Evolutionary conservation across 495 filamentous ascomycete genomes (phyloP).

Genomic region (Talaromyces thailandensis): DNA sequence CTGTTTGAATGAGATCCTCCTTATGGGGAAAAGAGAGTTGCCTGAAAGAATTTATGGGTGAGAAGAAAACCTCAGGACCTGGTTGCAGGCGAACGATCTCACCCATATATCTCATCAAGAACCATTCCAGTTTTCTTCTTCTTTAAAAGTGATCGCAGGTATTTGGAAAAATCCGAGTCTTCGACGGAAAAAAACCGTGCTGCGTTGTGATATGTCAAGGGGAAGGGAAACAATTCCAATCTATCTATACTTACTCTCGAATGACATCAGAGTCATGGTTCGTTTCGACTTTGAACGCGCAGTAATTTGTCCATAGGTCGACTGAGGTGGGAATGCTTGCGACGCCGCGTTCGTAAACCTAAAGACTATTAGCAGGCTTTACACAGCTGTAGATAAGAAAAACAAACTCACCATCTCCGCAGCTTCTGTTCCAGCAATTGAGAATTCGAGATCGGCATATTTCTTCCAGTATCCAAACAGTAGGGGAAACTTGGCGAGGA

Average conservation of each 20-base stretch:
- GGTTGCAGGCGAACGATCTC: slow-evolving; percentile 41
- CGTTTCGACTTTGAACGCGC: slow-evolving; percentile 93
- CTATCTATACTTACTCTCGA: slow-evolving; percentile 88
- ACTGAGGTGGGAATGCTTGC: slow-evolving; percentile 90
- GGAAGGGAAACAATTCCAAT: slow-evolving; percentile 58
- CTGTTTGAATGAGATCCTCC: slow-evolving; percentile 7
- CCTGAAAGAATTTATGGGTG: slow-evolving; percentile 46
- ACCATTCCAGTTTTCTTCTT: slow-evolving; percentile 8
- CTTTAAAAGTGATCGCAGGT: slow-evolving; percentile 4
- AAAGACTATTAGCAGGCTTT: background rate
- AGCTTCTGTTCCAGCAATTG: slow-evolving; percentile 91
- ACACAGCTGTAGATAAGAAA: background rate
- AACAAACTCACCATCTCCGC: slow-evolving; percentile 76
- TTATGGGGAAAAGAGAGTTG: slow-evolving; percentile 31
- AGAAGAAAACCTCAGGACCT: slow-evolving; percentile 41
- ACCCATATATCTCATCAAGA: slow-evolving; percentile 37
- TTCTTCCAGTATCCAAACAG: slow-evolving; percentile 99
- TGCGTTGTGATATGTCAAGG: slow-evolving; percentile 35
- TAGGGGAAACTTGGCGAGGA: slow-evolving; percentile 90
- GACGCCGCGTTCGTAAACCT: slow-evolving; percentile 94
- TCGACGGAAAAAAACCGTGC: slow-evolving; percentile 23
- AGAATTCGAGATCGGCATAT: slow-evolving; percentile 96
- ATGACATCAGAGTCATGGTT: slow-evolving; percentile 90
- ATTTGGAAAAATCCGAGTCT: slow-evolving; percentile 18
- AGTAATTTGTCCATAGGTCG: slow-evolving; percentile 95